Evolutionary conservation across 2,329 filamentous ascomycete genomes (phyloP).

Genomic region (Fonsecaea nubica): DNA sequence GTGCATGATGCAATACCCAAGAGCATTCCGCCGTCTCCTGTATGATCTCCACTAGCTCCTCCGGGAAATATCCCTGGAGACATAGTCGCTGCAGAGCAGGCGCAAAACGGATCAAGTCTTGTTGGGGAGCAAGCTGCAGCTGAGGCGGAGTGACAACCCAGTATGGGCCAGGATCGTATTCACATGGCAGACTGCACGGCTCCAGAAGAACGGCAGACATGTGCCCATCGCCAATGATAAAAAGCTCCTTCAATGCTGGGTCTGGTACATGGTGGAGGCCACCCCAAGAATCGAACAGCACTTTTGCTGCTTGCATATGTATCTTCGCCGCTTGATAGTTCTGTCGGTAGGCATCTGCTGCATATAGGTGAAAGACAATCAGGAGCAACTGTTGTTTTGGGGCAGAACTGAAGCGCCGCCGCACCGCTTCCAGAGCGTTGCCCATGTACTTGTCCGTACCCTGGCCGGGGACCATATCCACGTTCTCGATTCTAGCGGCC

Average conservation of each 20-base stretch:
- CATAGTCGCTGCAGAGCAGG: constrained; percentile 23
- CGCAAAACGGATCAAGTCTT: constrained; percentile 29
- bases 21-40: constrained; percentile 32
- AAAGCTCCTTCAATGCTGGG: constrained; percentile 31
- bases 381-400: constrained; percentile 35
- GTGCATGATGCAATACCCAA: constrained; percentile 33
- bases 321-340: constrained; percentile 36
- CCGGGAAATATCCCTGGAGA: constrained; percentile 23
- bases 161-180: constrained; percentile 36
- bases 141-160: constrained; percentile 30
- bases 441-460: constrained; percentile 36
- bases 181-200: constrained; percentile 36
- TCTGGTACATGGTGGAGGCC: constrained; percentile 34
- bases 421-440: constrained; percentile 33
- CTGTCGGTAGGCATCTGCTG: constrained; percentile 37
- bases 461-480: constrained; percentile 32
- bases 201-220: constrained; percentile 35
- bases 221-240: constrained; percentile 38
- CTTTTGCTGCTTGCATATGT: constrained; percentile 37
- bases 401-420: constrained; percentile 32
- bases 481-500: constrained; percentile 36
- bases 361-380: constrained; percentile 38
- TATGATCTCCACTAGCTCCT: constrained; percentile 29
- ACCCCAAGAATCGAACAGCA: constrained; percentile 34
- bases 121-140: constrained; percentile 28